phyloP scores from a whole-genome alignment of 2,329 filamentous ascomycete species.

The Ceratocystis cacaofunesta region DNA sequence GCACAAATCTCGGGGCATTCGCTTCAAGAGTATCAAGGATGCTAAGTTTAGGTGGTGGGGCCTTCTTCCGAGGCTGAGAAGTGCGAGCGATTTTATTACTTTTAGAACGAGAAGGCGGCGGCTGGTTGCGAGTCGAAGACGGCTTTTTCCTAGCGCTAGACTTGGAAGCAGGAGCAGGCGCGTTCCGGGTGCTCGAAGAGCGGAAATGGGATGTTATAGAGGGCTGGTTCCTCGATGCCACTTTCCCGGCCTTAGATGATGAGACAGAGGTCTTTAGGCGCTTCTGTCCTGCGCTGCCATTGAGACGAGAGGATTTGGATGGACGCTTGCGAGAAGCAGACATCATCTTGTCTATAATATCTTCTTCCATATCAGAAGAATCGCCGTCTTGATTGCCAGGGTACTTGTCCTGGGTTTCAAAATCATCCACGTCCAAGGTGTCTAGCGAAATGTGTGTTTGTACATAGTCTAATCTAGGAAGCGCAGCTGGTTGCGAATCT shows the following conservation, averaged over 20 bases:
- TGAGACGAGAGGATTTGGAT: constrained; percentile 19
- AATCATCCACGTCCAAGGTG: constrained; percentile 3
- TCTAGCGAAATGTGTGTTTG: constrained; percentile 11
- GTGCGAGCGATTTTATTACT: not conserved
- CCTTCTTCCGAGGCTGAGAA: constrained; percentile 11
- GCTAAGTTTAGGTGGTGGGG: constrained; percentile 34
- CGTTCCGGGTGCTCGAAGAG: not conserved
- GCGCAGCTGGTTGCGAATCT: constrained; percentile 19
- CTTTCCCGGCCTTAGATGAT: constrained; percentile 18
- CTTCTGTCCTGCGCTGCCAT: constrained; percentile 19
- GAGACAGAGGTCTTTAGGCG: constrained; percentile 20
- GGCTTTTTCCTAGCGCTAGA: not conserved
- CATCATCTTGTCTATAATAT: constrained; percentile 38
- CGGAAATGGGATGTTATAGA: constrained; percentile 24
- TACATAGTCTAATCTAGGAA: constrained; percentile 2
- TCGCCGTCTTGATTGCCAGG: constrained; percentile 22
- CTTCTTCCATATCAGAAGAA: constrained; percentile 34
- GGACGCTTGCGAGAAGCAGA: constrained; percentile 29
- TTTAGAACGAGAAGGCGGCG: not conserved
- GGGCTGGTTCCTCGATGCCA: constrained; percentile 22
- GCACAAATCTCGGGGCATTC: constrained; percentile 42
- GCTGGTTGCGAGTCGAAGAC: not conserved
- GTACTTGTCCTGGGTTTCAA: constrained; percentile 27
- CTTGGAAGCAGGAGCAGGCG: not conserved
- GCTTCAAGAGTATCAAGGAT: constrained; percentile 45